Percentiles rank a stretch among this genome's conserved stretches.
These are phyloP conservation scores for Aspergillus sp. DNA, from an alignment of 2,329 filamentous ascomycete species.

Conservation along the genomic window DNA sequence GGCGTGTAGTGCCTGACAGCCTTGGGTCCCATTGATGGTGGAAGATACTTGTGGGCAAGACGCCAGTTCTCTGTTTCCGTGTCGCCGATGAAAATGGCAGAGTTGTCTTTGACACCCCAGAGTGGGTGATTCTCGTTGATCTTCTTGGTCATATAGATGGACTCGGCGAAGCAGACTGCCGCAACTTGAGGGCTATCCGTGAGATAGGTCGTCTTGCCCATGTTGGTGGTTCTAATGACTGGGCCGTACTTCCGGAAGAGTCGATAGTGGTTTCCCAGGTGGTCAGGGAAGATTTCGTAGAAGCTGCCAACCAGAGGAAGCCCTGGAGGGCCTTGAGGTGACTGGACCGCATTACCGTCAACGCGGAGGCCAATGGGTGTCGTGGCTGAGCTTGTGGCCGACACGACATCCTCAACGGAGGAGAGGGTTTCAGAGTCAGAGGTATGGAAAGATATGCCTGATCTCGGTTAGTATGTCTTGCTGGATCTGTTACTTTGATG, in stretches of 20 bases:
- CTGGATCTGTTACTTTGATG: constrained; percentile 42
- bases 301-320: constrained; percentile 56
- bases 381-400: background rate
- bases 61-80: constrained; percentile 36
- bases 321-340: constrained; percentile 27
- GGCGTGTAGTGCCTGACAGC: constrained; percentile 64
- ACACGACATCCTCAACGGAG: constrained; percentile 14
- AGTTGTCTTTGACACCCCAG: constrained; percentile 30
- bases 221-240: constrained; percentile 57
- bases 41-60: constrained; percentile 63
- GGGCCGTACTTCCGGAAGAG: constrained; percentile 59
- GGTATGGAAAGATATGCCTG: constrained; percentile 23
- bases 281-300: constrained; percentile 62
- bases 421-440: constrained; percentile 8
- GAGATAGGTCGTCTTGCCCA: constrained; percentile 56
- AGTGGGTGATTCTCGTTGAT: constrained; percentile 46
- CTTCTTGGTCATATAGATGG: constrained; percentile 59
- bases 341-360: constrained; percentile 32
- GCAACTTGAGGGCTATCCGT: constrained; percentile 57
- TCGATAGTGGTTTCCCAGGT: constrained; percentile 61
- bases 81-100: constrained; percentile 39
- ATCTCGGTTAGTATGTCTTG: background rate
- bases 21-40: constrained; percentile 61
- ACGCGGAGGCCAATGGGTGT: constrained; percentile 29
- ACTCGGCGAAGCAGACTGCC: constrained; percentile 53